These are phyloP conservation scores for Tulasnella sp. DNA, from an alignment of 768 basidiomycete species.

Conservation along the genomic window DNA sequence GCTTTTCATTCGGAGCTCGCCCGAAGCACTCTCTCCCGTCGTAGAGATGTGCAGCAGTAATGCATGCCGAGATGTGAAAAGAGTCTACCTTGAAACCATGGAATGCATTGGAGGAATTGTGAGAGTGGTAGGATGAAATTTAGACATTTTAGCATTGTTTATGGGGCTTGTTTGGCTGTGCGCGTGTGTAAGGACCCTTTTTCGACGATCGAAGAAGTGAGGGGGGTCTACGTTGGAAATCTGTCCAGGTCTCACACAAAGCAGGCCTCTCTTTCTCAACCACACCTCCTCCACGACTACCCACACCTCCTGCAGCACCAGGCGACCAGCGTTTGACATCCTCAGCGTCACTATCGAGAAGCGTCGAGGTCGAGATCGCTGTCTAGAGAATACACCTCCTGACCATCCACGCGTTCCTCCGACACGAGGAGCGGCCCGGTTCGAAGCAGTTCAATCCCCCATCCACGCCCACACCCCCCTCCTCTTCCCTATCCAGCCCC, in stretches of 20 bases:
- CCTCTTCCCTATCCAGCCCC: background rate
- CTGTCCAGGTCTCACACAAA: background rate
- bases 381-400: background rate
- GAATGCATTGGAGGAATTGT: background rate
- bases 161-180: background rate
- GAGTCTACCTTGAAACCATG: background rate
- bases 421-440: background rate
- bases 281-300: background rate
- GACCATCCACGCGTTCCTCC: background rate
- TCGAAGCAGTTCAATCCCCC: background rate
- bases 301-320: background rate
- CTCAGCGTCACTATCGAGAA: background rate
- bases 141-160: background rate
- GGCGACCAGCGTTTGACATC: background rate
- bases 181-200: background rate
- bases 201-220: background rate
- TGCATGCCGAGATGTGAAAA: background rate
- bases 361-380: background rate
- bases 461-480: background rate
- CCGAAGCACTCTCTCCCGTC: background rate
- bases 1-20: background rate
- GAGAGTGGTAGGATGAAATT: background rate
- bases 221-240: background rate
- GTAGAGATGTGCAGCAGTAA: background rate
- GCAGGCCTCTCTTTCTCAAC: background rate